Evolutionary conservation across 2,329 filamentous ascomycete species (phyloP).

Genomic region (Lasiodiplodia sp.): DNA sequence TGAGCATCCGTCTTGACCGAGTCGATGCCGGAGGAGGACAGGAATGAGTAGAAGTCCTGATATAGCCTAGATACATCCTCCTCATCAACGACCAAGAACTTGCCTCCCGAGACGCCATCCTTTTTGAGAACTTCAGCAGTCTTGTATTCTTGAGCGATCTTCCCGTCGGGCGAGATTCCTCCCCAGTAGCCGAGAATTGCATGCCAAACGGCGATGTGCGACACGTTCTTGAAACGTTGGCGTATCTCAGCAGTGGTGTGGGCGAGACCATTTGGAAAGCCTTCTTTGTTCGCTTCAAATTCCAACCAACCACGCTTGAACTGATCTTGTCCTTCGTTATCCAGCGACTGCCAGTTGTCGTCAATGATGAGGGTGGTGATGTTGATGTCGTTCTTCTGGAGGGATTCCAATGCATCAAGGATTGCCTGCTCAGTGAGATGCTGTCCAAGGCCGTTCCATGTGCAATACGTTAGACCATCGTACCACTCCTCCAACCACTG

Average conservation of each 20-base stretch:
- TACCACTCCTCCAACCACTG: slow-evolving; percentile 88
- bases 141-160: slow-evolving; percentile 79
- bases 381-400: slow-evolving; percentile 76
- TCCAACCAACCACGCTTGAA: slow-evolving; percentile 58
- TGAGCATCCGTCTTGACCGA: slow-evolving; percentile 94
- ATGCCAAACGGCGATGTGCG: slow-evolving; percentile 28
- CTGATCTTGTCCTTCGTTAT: slow-evolving; percentile 59
- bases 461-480: slow-evolving; percentile 92
- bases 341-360: slow-evolving; percentile 90
- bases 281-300: slow-evolving; percentile 83
- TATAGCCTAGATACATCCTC: slow-evolving; percentile 81
- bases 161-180: slow-evolving; percentile 77
- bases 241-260: slow-evolving; percentile 74
- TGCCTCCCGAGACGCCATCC: slow-evolving; percentile 65
- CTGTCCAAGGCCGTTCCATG: slow-evolving; percentile 93
- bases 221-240: slow-evolving; percentile 65
- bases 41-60: slow-evolving; percentile 88
- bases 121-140: slow-evolving; percentile 67
- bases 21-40: slow-evolving; percentile 76
- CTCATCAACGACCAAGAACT: slow-evolving; percentile 75
- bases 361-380: slow-evolving; percentile 91
- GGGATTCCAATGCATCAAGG: slow-evolving; percentile 72
- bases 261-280: slow-evolving; percentile 83
- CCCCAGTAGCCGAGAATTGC: slow-evolving; percentile 79
- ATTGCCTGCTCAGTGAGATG: slow-evolving; percentile 82